A percentile compares a stretch with the other conserved stretches of the same genome.
Evolutionary conservation across 2,329 filamentous ascomycete genomes (phyloP).

Genomic region (Allantophomopsis lycopodina): DNA sequence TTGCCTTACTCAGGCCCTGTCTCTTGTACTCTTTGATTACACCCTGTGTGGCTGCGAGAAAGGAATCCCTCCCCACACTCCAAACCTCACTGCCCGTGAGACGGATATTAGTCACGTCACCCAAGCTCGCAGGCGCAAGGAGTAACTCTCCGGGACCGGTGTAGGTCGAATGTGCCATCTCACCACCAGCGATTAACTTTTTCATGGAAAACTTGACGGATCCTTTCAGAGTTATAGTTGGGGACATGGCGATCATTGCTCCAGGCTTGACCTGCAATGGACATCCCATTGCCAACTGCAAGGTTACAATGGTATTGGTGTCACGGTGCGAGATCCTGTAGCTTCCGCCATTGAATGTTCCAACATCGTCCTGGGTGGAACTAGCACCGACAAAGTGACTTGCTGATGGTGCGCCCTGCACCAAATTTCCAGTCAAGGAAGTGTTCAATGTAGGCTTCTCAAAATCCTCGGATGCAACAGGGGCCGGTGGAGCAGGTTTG

Average conservation of each 20-base stretch:
- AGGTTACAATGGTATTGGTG: constrained; percentile 75
- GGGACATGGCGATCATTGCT: constrained; percentile 90
- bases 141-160: constrained; percentile 87
- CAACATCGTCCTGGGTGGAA: constrained; percentile 65
- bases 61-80: constrained; percentile 78
- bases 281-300: constrained; percentile 82
- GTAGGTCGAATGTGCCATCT: constrained; percentile 66
- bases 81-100: constrained; percentile 51
- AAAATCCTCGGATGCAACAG: too few species aligned
- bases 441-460: constrained; percentile 15
- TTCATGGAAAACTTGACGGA: constrained; percentile 77
- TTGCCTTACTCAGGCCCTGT: constrained; percentile 75
- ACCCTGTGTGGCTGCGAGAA: constrained; percentile 75
- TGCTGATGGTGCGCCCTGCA: constrained; percentile 23
- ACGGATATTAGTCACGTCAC: constrained; percentile 73
- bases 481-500: too few species aligned
- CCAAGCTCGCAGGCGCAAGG: constrained; percentile 65
- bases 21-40: constrained; percentile 77
- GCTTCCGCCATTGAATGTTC: constrained; percentile 93
- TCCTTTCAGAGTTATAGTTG: constrained; percentile 73
- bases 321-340: constrained; percentile 90
- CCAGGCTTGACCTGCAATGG: constrained; percentile 73
- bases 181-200: constrained; percentile 74
- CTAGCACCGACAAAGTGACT: constrained; percentile 48
- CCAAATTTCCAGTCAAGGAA: constrained; percentile 15